phyloP scores from a whole-genome alignment of 169 alveolate species.

The Cryptosporidium tyzzeri region DNA sequence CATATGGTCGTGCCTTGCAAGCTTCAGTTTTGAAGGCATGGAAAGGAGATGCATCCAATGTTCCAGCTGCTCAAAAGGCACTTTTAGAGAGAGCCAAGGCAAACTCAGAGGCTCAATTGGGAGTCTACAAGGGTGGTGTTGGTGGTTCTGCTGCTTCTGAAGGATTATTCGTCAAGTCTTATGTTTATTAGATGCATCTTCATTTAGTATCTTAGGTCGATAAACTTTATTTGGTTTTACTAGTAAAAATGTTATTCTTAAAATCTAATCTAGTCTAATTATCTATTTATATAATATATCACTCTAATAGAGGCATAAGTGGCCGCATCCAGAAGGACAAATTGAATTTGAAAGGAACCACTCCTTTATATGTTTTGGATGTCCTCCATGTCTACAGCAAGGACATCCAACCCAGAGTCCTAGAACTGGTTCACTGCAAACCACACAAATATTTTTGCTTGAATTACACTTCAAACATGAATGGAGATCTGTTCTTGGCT shows the following conservation, averaged over 20 bases:
- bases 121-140: slow-evolving; percentile 88
- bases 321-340: slow-evolving; percentile 76
- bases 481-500: slow-evolving; percentile 11
- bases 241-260: no score
- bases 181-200: slow-evolving; percentile 29
- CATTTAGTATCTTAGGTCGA: background rate
- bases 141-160: slow-evolving; percentile 78
- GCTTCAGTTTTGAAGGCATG: slow-evolving; percentile 95
- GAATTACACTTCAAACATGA: slow-evolving; percentile 18
- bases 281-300: background rate
- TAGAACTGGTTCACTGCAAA: slow-evolving; percentile 38
- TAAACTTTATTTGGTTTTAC: background rate
- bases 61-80: slow-evolving; percentile 94
- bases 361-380: slow-evolving; percentile 30
- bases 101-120: slow-evolving; percentile 96
- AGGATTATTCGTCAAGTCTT: slow-evolving; percentile 59
- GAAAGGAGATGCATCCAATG: slow-evolving; percentile 96
- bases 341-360: slow-evolving; percentile 38
- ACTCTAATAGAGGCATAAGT: slow-evolving; percentile 9
- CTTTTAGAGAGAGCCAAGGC: slow-evolving; percentile 95
- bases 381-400: slow-evolving; percentile 71
- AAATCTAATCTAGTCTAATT: background rate
- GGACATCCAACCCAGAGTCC: slow-evolving; percentile 70
- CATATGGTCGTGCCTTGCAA: slow-evolving; percentile 99
- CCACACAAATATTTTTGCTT: slow-evolving; percentile 26